Base-by-base conservation (phyloP, 2,329 filamentous ascomycete species). In the Aspergillus pseudonomiae region DNA sequence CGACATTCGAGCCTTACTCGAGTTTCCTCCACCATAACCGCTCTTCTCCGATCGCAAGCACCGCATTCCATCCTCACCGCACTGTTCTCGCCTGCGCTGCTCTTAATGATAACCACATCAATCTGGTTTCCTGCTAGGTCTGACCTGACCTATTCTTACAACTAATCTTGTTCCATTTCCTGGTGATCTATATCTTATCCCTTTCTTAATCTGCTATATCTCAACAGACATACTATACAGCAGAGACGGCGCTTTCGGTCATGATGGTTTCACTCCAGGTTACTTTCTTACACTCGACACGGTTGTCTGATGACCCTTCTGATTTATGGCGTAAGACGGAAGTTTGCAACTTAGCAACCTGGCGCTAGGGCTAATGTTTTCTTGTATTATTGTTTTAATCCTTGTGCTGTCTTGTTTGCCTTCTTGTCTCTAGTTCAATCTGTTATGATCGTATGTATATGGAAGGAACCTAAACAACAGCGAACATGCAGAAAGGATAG, bases 11-110 rank as follows among this genome's bases (percentile, higher is more conserved):
- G 76, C 94, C 94, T 0, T 96, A 97, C 77, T 93, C 92, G 54
- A 93, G 91, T 74, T 96, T 96, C 82, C 82, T 96, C 19, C 89
- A 92, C 67, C 90, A 93, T 55, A 93, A 89, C 74, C 90, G 92
- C 58, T 89, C 90, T 62, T 88, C 89, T 7, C 91, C 95, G 1
- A 96, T 99, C 68, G 89, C 93, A 3, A 87, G 91, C 41, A 97
- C 94, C 10, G 91, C 94, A 0, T 99, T 98, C 83, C 95, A 99
- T 79, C 95, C 95, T 1, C 95, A 99, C 78, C 88, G 91, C 59
- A 94, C 96, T 80, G 89, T 97, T 78, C 85, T 99, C 65, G 94
- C 93, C 41, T 95, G 91, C 72, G 91, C 94, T 1, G 92, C 93
- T 4, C 85, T 92, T 50, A 92, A 93, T 61, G 94, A 97, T 75